A percentile compares a stretch with the other conserved stretches of the same genome.
phyloP scores from a whole-genome alignment of 2,329 filamentous ascomycete species.

The Mycosphaerelloides madeirae region DNA sequence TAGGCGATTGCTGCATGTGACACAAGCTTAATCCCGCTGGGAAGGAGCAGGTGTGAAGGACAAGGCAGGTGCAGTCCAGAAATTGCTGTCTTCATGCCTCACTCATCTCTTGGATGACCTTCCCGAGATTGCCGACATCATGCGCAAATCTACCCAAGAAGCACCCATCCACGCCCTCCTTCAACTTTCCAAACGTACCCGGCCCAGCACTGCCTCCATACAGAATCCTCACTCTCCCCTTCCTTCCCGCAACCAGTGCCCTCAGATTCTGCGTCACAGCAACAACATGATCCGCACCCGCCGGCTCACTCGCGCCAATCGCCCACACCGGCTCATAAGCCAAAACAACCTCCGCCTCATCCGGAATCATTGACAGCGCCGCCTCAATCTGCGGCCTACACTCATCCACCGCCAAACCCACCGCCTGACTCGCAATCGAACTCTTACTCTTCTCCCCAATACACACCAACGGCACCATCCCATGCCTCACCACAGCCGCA shows the following conservation, averaged over 20 bases:
- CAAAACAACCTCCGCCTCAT: conserved; percentile 64
- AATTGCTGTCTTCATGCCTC: background rate
- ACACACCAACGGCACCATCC: conserved; percentile 73
- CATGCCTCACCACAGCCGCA: conserved; percentile 60
- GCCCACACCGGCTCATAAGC: conserved; percentile 90
- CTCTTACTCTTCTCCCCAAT: conserved; percentile 63
- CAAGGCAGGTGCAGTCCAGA: no score
- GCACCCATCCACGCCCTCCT: conserved; percentile 68
- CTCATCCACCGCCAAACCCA: conserved; percentile 59
- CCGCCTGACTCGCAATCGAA: conserved; percentile 43
- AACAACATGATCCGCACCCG: conserved; percentile 66
- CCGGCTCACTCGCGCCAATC: conserved; percentile 70
- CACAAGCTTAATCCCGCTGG: no score
- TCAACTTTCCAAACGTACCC: conserved; percentile 65
- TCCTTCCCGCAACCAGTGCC: conserved; percentile 48
- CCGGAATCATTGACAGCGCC: conserved; percentile 58
- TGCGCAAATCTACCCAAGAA: conserved; percentile 80
- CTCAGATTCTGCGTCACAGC: conserved; percentile 63
- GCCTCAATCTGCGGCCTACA: conserved; percentile 61
- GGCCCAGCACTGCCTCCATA: conserved; percentile 82
- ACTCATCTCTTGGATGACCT: conserved; percentile 66
- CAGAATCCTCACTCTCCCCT: conserved; percentile 61
- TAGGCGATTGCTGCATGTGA: no score
- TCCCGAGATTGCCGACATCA: conserved; percentile 64
- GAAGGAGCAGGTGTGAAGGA: no score